These are phyloP conservation scores for Bidens hawaiensis DNA, from an alignment of 140 eudicot genomes.

Conservation along the genomic window DNA sequence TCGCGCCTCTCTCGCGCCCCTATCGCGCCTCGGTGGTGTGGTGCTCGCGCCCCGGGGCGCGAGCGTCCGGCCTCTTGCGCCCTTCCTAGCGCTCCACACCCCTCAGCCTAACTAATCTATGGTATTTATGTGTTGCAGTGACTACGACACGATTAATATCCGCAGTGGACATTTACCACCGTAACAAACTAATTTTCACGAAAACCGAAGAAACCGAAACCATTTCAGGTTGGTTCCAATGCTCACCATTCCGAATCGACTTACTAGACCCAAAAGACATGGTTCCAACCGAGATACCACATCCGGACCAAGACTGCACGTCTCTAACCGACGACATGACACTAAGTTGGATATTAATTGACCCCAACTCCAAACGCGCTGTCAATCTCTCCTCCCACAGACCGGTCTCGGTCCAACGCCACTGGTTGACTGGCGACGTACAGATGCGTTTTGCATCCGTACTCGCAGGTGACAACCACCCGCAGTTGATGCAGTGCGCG, in stretches of 20 bases:
- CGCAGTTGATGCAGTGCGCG: constrained; percentile 42
- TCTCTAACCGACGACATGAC: constrained; percentile 34
- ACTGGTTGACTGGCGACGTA: constrained; percentile 79
- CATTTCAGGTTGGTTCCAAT: constrained; percentile 59
- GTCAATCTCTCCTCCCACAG: constrained; percentile 62
- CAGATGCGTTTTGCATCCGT: constrained; percentile 49
- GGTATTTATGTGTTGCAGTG: background rate
- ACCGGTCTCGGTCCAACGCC: constrained; percentile 71
- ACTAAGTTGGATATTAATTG: constrained; percentile 71
- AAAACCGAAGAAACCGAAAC: constrained; percentile 71
- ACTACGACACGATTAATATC: constrained; percentile 39
- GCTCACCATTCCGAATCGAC: constrained; percentile 85
- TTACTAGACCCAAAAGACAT: constrained; percentile 65
- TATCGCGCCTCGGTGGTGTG: too few relatives aligned
- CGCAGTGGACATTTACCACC: constrained; percentile 63
- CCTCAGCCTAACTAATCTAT: background rate
- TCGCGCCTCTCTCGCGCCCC: too few relatives aligned
- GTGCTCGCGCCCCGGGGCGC: too few relatives aligned
- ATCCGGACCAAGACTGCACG: constrained; percentile 41
- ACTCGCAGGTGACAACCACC: constrained; percentile 26
- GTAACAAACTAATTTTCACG: constrained; percentile 34
- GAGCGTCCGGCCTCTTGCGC: too few relatives aligned
- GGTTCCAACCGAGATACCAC: constrained; percentile 49
- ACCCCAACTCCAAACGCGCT: constrained; percentile 41
- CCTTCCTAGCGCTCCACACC: too few relatives aligned